These are phyloP conservation scores for Lagerstroemia speciosa DNA, from an alignment of 345 rosid species.

Conservation along the genomic window DNA sequence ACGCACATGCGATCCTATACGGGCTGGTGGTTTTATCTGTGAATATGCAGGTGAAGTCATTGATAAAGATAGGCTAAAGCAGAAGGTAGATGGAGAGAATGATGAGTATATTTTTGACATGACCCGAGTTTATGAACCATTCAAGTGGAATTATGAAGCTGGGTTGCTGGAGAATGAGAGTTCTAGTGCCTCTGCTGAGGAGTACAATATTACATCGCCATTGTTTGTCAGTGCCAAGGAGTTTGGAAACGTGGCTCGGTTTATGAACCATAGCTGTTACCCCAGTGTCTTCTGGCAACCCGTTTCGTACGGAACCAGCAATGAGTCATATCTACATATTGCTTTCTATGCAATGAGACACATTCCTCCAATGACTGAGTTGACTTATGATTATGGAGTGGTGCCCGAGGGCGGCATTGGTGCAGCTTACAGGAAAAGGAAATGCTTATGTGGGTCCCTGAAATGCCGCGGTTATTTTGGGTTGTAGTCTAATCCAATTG, in stretches of 20 bases:
- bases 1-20: slow-evolving; percentile 83
- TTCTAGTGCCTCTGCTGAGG: slow-evolving; percentile 29
- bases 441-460: slow-evolving; percentile 55
- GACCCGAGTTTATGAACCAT: slow-evolving; percentile 28
- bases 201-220: slow-evolving; percentile 37
- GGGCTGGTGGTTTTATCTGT: slow-evolving; percentile 84
- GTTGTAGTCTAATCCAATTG: slow-evolving; percentile 5
- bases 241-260: slow-evolving; percentile 80
- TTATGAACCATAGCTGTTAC: slow-evolving; percentile 89
- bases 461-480: slow-evolving; percentile 53
- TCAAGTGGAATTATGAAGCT: slow-evolving; percentile 23
- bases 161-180: slow-evolving; percentile 23
- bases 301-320: slow-evolving; percentile 35
- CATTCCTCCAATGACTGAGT: slow-evolving; percentile 79
- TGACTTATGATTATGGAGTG: slow-evolving; percentile 78
- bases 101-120: slow-evolving; percentile 57
- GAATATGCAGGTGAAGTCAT: slow-evolving; percentile 82
- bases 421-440: slow-evolving; percentile 31
- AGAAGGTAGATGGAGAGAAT: slow-evolving; percentile 26
- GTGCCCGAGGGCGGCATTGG: slow-evolving; percentile 18
- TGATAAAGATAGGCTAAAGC: slow-evolving; percentile 27
- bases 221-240: slow-evolving; percentile 58
- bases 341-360: slow-evolving; percentile 66
- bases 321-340: slow-evolving; percentile 40
- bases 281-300: slow-evolving; percentile 90